Base-by-base conservation (phyloP, 495 filamentous ascomycete species). In the Podospora conica region DNA sequence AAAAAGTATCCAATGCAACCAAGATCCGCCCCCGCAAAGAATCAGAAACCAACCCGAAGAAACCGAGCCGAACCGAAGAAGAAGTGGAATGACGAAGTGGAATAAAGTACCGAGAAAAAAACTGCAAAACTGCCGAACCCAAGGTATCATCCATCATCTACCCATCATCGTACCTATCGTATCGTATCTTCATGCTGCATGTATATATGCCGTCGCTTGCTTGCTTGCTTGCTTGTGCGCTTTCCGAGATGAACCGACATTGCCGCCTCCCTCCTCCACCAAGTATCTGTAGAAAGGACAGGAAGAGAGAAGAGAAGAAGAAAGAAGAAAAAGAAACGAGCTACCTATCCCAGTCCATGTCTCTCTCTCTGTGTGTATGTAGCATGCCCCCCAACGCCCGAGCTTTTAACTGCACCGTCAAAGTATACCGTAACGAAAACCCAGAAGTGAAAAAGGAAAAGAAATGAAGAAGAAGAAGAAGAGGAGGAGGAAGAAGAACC, bases 41-140 rank as follows among this genome's bases (percentile, higher is more conserved):
- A n/a, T n/a, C n/a, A n/a, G n/a, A n/a, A n/a, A n/a, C n/a, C n/a
- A n/a, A n/a, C n/a, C n/a, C n/a, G n/a, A n/a, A n/a, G n/a, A n/a
- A n/a, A n/a, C n/a, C n/a, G n/a, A n/a, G n/a, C n/a, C n/a, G n/a
- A n/a, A n/a, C n/a, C n/a, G 40, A 66, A 70, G 29, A 60, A 63
- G 60, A 68, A 29, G 28, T 73, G 64, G 68, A 67, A 54, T 7
- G 53, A 7, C n/a, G 8, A n/a, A 12, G 12, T 1, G 55, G 11
- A 24, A 57, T 3, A 57, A 57, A 25, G 25, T 8, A 57, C 11
- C 22, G 20, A 53, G 9, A 56, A 55, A 56, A 61, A 33, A 18
- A 55, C 18, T n/a, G n/a, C n/a, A 55, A 20, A 60, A 27, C 23
- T 40, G 56, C 20, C 56, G 22, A 31, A 57, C 62, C 40, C 40